These are phyloP conservation scores for Hypoxylon sp. DNA, from an alignment of 2,329 filamentous ascomycete species.

Conservation along the genomic window DNA sequence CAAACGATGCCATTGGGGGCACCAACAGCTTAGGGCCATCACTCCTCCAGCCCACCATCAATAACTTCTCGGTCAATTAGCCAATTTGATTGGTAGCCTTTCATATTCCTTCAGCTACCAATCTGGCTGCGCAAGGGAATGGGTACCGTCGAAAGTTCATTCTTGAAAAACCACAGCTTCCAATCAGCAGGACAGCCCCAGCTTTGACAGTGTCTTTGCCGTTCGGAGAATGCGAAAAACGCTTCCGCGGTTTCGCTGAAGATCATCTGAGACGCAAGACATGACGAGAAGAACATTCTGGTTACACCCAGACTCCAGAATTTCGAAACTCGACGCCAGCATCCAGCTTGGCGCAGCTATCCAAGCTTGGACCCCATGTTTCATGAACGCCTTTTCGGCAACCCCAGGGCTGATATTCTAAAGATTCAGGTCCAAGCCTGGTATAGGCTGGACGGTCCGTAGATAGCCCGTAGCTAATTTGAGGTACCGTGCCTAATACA, in stretches of 20 bases:
- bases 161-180: conserved; percentile 20
- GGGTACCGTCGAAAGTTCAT: conserved; percentile 24
- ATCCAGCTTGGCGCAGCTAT: conserved; percentile 19
- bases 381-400: conserved; percentile 39
- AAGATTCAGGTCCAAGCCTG: conserved; percentile 19
- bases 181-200: conserved; percentile 28
- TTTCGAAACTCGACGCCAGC: conserved; percentile 15
- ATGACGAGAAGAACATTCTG: conserved; percentile 11
- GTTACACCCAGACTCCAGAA: conserved; percentile 10
- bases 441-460: conserved; percentile 22
- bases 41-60: conserved; percentile 40
- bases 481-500: conserved; percentile 11
- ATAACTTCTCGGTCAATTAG: conserved; percentile 25
- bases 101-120: conserved; percentile 40
- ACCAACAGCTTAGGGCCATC: conserved; percentile 27
- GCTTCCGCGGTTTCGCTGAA: conserved; percentile 12
- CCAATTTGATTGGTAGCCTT: conserved; percentile 39
- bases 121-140: conserved; percentile 26
- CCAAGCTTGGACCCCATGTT: conserved; percentile 39
- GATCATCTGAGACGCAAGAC: conserved; percentile 17
- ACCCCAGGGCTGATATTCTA: conserved; percentile 15
- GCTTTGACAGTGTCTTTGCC: conserved; percentile 16
- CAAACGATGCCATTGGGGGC: conserved; percentile 28
- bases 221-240: conserved; percentile 10
- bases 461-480: conserved; percentile 9